phyloP scores from a whole-genome alignment of 2,329 filamentous ascomycete genomes.

The Aspergillus fumigatiaffinis region DNA sequence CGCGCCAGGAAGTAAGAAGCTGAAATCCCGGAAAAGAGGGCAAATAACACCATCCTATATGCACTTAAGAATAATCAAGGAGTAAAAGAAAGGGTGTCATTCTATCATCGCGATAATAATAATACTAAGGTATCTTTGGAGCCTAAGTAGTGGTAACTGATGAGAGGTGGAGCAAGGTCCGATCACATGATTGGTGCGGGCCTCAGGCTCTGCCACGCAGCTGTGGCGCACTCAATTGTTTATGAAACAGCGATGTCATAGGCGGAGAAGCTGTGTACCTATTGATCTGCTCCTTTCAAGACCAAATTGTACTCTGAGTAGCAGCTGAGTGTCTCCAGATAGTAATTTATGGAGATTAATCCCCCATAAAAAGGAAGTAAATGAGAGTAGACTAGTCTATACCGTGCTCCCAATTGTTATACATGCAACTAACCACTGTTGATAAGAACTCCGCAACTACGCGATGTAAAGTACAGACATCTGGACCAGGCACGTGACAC shows the following conservation, averaged over 20 bases:
- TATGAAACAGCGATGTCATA: slow-evolving; percentile 12
- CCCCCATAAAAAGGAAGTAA: background rate
- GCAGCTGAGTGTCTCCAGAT: background rate
- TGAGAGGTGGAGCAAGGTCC: slow-evolving; percentile 11
- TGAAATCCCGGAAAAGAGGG: background rate
- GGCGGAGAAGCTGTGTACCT: background rate
- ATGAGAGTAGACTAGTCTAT: background rate
- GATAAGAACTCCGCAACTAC: background rate
- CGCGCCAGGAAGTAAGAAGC: background rate
- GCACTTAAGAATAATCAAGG: background rate
- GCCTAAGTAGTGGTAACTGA: slow-evolving; percentile 12
- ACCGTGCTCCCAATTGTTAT: background rate
- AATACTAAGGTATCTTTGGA: slow-evolving; percentile 8
- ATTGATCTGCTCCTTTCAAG: background rate
- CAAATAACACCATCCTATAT: background rate
- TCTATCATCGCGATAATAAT: slow-evolving; percentile 1
- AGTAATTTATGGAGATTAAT: background rate
- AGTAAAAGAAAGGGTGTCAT: background rate
- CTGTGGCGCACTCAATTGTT: background rate
- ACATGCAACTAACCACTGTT: background rate
- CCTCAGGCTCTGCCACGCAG: background rate
- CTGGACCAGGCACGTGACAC: slow-evolving; percentile 3
- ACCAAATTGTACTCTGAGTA: background rate
- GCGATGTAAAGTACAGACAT: background rate
- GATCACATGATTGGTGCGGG: slow-evolving; percentile 17